Percentiles rank a stretch among this genome's conserved stretches.
Evolutionary conservation across 139 green algal genomes (phyloP).

Genomic region (Volvox reticuliferus): DNA sequence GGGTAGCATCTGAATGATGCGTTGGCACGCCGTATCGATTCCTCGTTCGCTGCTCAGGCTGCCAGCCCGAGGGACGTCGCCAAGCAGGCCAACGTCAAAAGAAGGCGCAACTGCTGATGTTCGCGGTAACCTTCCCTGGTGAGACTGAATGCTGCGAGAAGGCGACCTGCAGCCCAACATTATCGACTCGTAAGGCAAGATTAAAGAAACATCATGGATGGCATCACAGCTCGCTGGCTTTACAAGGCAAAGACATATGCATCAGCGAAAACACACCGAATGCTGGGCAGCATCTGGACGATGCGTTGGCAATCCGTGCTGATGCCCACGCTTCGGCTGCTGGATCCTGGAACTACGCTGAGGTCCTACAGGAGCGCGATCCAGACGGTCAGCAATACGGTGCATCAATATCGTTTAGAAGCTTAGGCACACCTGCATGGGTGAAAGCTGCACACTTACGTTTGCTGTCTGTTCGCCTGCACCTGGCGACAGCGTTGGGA

Average conservation of each 20-base stretch:
- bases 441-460: neutral
- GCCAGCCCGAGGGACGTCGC: neutral
- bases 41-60: neutral
- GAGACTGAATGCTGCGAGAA: neutral
- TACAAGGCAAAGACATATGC: neutral
- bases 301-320: slow-evolving; percentile 31
- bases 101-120: neutral
- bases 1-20: slow-evolving; percentile 29
- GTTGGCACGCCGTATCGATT: slow-evolving; percentile 25
- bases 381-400: too few species aligned
- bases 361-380: too few species aligned
- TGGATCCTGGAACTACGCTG: neutral
- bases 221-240: too few species aligned
- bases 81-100: neutral
- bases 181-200: too few species aligned
- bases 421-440: neutral
- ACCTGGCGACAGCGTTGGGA: neutral
- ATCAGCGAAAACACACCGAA: neutral
- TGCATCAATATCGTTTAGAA: too few species aligned
- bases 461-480: slow-evolving; percentile 4
- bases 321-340: slow-evolving; percentile 1
- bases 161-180: neutral
- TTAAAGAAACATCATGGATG: too few species aligned
- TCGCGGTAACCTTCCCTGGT: neutral
- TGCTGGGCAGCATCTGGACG: slow-evolving; percentile 21